These are phyloP conservation scores for Quercus variabilis DNA, from an alignment of 306 rosid species.

Conservation along the genomic window DNA sequence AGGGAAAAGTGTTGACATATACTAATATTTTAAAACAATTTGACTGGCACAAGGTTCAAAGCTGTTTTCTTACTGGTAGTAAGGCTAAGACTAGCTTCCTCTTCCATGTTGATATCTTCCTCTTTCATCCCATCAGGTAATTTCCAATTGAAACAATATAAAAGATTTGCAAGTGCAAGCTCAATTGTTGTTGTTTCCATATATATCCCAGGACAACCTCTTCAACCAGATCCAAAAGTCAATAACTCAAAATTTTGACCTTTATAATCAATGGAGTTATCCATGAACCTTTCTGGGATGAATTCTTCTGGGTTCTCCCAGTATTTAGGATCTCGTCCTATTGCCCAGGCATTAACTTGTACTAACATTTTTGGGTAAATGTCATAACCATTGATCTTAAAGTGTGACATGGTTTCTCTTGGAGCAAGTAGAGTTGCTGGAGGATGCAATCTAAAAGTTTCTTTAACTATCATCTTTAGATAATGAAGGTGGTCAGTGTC, in stretches of 20 bases:
- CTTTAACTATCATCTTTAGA: conserved; percentile 25
- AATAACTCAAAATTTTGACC: conserved; percentile 39
- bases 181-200: conserved; percentile 8
- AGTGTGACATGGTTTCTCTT: neutral
- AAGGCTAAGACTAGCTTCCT: conserved; percentile 9
- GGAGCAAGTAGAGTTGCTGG: too few species aligned
- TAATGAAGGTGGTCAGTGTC: conserved; percentile 26
- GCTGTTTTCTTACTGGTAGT: conserved; percentile 29
- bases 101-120: conserved; percentile 41
- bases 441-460: too few species aligned
- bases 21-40: neutral
- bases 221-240: conserved; percentile 49
- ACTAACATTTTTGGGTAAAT: too few species aligned
- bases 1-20: too few species aligned
- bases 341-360: too few species aligned
- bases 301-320: too few species aligned
- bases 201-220: conserved; percentile 34
- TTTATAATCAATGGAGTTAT: neutral
- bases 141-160: conserved; percentile 43
- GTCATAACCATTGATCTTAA: too few species aligned
- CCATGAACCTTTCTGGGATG: too few species aligned
- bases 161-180: conserved; percentile 42
- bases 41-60: conserved; percentile 29
- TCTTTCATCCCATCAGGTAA: conserved; percentile 5
- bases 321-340: too few species aligned